Base-by-base conservation (phyloP, 2,329 filamentous ascomycete species). In the Cytospora mali region DNA sequence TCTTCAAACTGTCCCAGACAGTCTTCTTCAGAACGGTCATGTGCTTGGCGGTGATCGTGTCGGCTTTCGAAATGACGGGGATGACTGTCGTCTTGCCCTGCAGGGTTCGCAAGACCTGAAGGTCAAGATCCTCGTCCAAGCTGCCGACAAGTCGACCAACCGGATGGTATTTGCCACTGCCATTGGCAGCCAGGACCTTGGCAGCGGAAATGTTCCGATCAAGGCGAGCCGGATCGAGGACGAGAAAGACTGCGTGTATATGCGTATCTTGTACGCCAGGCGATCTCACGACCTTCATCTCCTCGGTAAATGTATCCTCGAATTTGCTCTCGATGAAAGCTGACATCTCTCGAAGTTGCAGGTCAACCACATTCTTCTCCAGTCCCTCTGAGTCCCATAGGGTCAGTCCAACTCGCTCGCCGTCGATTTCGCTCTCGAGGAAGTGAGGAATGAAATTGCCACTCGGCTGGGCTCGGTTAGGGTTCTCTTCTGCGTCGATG, bases 281-380 rank as follows among this genome's bases (percentile, higher is more conserved):
- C 58, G 93, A 93, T 71, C 95, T 90, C 66, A 97, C 84, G 53
- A 99, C 93, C 80, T 97, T 98, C 84, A 96, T 96, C 80, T 99
- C 95, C 77, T 99, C 95, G 55, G 87, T 87, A 74, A 99, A 96
- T 0, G 95, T 98, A 72, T 99, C 95, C 75, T 99, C 94, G 70
- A 99, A 99, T 76, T 98, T 98, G 80, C 90, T 94, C 80, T 99
- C 95, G 64, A 99, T 81, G 78, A 99, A 99, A 10, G 89, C 84
- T 35, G 90, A 89, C 81, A 98, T 93, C 74, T 96, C 92, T 65
- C 93, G 88, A 68, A 99, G 81, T 76, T 99, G 95, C 68, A 98
- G 85, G 75, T 98, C 95, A 57, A 97, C 93, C 39, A 98, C 86
- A 71, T 92, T 95, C 83, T 94, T 96, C 77, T 99, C 94, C 61